phyloP scores from a whole-genome alignment of 225 moss, liverwort and hornwort species.

The Neckera pumila region DNA sequence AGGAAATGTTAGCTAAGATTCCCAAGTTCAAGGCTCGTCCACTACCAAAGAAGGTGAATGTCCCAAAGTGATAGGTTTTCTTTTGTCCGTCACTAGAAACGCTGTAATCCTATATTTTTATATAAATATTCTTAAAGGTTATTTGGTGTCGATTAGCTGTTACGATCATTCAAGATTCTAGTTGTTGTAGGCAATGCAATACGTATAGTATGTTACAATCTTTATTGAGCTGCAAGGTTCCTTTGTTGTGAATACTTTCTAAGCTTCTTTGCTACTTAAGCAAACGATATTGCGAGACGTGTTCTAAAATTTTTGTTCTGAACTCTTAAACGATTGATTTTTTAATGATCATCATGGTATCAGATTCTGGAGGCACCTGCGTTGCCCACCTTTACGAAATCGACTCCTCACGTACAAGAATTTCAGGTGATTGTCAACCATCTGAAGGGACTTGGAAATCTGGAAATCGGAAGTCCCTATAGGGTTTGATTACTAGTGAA shows the following conservation, averaged over 20 bases:
- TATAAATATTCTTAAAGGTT: background rate
- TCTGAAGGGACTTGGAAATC: background rate
- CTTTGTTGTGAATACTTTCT: background rate
- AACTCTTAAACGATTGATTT: background rate
- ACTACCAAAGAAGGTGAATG: constrained; percentile 65
- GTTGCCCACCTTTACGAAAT: constrained; percentile 38
- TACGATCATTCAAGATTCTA: background rate
- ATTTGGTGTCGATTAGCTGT: background rate
- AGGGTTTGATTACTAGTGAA: background rate
- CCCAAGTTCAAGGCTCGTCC: constrained; percentile 91
- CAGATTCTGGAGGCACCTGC: constrained; percentile 69
- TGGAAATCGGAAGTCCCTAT: background rate
- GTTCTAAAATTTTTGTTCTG: background rate
- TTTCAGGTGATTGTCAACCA: constrained; percentile 41
- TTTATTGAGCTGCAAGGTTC: background rate
- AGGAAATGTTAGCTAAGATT: constrained; percentile 75
- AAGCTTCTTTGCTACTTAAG: background rate
- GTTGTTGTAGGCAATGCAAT: background rate
- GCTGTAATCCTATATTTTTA: background rate
- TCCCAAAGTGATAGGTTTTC: background rate
- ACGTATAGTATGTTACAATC: background rate
- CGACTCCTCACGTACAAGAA: constrained; percentile 49
- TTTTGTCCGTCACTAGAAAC: background rate
- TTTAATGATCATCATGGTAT: background rate
- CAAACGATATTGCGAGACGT: background rate